Conservation (phyloP, 2,329 filamentous ascomycete species). For the Penicillium olsonii region DNA sequence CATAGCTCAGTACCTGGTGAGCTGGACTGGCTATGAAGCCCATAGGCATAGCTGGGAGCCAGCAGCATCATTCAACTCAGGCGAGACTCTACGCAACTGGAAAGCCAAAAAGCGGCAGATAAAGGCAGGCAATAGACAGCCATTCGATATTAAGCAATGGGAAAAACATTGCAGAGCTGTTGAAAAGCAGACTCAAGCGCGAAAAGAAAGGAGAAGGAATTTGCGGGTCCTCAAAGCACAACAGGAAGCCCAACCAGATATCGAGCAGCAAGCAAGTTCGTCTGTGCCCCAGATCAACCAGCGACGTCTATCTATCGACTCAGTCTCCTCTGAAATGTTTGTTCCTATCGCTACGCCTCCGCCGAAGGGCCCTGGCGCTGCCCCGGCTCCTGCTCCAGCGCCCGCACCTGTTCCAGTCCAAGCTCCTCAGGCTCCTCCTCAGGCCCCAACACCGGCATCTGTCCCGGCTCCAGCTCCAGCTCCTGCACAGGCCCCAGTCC, state of each 20-base stretch:
- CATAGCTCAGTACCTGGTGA: constrained; percentile 57
- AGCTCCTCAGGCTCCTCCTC: too few species aligned
- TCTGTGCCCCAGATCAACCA: too few species aligned
- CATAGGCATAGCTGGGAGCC: constrained; percentile 60
- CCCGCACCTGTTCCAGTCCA: too few species aligned
- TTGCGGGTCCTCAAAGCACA: constrained; percentile 2
- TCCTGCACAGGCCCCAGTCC: too few species aligned
- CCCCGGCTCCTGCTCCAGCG: too few species aligned
- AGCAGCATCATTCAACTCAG: constrained; percentile 39
- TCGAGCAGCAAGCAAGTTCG: too few species aligned
- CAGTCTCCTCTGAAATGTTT: too few species aligned
- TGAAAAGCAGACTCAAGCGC: not conserved
- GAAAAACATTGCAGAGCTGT: constrained; percentile 23
- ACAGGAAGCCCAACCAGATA: not conserved
- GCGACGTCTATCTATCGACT: too few species aligned
- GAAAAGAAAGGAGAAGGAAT: not conserved
- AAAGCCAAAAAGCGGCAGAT: constrained; percentile 34
- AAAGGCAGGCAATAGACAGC: constrained; percentile 26
- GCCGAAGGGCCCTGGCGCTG: too few species aligned
- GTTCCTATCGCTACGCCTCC: too few species aligned
- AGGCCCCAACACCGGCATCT: too few species aligned
- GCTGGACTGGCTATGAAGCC: constrained; percentile 63
- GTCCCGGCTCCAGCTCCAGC: too few species aligned
- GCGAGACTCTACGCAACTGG: constrained; percentile 46
- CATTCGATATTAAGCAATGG: constrained; percentile 37